phyloP scores from a whole-genome alignment of 139 green algal genomes.

The Micromonas pusilla region DNA sequence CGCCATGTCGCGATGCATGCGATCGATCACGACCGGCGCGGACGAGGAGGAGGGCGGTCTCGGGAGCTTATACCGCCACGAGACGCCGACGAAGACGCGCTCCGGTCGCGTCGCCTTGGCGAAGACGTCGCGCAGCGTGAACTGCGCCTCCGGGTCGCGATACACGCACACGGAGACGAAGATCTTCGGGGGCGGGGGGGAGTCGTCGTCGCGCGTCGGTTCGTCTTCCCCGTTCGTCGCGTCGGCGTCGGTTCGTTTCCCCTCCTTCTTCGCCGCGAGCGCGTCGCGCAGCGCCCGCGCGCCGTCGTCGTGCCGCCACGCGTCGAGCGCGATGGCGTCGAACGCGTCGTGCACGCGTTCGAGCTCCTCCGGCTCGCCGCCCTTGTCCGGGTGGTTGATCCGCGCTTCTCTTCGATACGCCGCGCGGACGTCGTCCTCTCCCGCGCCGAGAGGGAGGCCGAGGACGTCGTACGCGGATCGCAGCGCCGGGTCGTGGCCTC shows the following conservation, averaged over 20 bases:
- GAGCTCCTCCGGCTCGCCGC: not conserved
- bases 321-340: constrained; percentile 18
- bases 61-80: constrained; percentile 53
- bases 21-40: not conserved
- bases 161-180: constrained; percentile 70
- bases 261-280: not conserved
- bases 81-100: constrained; percentile 50
- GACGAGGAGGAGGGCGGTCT: not conserved
- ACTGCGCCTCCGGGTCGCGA: constrained; percentile 59
- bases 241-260: not conserved
- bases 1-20: not conserved
- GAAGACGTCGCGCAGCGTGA: constrained; percentile 57
- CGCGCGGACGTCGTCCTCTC: not conserved
- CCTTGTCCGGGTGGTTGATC: not conserved
- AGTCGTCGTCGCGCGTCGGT: too few species aligned
- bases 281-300: not conserved
- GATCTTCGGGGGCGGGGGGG: too few species aligned
- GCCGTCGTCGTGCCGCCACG: constrained; percentile 13
- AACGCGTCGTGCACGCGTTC: constrained; percentile 1
- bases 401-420: not conserved
- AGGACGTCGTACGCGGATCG: not conserved
- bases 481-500: constrained; percentile 10
- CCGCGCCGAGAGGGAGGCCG: not conserved
- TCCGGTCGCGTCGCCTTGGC: constrained; percentile 43
- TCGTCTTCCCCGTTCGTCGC: too few species aligned